A percentile compares a stretch with the other conserved stretches of the same genome.
Evolutionary conservation across 83 land plant species (phyloP).

Genomic region (Picea mariana): DNA sequence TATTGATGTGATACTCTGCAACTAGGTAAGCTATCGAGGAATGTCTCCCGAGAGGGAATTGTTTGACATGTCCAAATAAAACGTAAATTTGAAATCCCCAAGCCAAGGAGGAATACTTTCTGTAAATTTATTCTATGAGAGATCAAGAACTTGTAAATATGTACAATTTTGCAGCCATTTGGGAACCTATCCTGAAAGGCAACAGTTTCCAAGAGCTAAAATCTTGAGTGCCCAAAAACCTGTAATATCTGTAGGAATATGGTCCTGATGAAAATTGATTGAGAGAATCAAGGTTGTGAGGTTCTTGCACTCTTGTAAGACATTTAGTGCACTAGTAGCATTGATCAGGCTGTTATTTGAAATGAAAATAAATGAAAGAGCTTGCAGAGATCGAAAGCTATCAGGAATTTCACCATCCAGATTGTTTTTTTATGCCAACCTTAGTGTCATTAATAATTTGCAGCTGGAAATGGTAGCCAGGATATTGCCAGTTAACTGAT

Average conservation of each 20-base stretch:
- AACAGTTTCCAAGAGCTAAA: constrained; percentile 50
- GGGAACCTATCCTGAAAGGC: constrained; percentile 40
- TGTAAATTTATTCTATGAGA: constrained; percentile 61
- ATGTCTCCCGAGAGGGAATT: constrained; percentile 55
- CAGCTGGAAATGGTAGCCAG: constrained; percentile 34
- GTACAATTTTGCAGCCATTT: constrained; percentile 40
- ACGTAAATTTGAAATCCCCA: constrained; percentile 37
- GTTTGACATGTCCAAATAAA: constrained; percentile 69
- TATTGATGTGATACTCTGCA: constrained; percentile 30
- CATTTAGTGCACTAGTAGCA: constrained; percentile 30
- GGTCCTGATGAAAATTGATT: constrained; percentile 43
- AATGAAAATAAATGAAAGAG: constrained; percentile 27
- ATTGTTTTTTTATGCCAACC: constrained; percentile 36
- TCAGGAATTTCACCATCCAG: constrained; percentile 42
- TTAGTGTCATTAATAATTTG: constrained; percentile 19
- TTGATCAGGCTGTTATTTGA: constrained; percentile 44
- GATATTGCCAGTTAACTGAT: constrained; percentile 35
- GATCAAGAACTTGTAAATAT: constrained; percentile 52
- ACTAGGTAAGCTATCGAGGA: constrained; percentile 27
- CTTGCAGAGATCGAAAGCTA: constrained; percentile 21
- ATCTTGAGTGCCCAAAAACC: constrained; percentile 42
- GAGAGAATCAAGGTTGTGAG: constrained; percentile 46
- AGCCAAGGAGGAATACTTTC: constrained; percentile 57
- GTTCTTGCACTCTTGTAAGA: constrained; percentile 37
- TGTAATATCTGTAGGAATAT: constrained; percentile 24